Evolutionary conservation across 2,329 filamentous ascomycete genomes (phyloP).

Genomic region (Magnaporthiopsis poae): DNA sequence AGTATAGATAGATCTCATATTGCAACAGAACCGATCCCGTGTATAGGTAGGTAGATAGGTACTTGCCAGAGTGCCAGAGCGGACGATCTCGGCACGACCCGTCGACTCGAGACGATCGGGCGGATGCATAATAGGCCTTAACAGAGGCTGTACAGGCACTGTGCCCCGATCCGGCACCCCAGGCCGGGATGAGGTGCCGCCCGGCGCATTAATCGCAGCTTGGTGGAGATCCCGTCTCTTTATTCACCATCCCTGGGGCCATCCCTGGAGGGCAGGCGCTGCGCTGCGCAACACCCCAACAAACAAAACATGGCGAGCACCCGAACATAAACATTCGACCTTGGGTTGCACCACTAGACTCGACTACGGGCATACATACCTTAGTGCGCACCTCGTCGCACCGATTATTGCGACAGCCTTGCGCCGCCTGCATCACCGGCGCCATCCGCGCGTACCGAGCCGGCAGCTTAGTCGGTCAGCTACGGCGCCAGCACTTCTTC

Average conservation of each 20-base stretch:
- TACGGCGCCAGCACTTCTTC: not conserved
- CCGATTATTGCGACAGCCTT: not conserved
- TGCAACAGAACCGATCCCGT: no score
- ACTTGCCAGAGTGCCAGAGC: no score
- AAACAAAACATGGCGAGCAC: not conserved
- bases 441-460: not conserved
- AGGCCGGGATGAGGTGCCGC: not conserved
- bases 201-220: not conserved
- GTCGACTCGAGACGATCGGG: not conserved
- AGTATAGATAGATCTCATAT: no score
- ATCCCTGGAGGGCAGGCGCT: not conserved
- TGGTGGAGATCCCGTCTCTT: not conserved
- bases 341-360: not conserved
- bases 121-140: not conserved
- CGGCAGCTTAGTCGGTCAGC: not conserved
- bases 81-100: not conserved
- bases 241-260: not conserved
- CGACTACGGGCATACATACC: no score
- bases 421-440: not conserved
- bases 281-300: not conserved
- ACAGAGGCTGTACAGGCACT: not conserved
- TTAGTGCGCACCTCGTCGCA: not conserved
- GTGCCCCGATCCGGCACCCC: not conserved
- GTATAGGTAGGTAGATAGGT: no score
- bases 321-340: not conserved